Percentiles rank a stretch among this genome's conserved stretches.
Evolutionary conservation across 805 yeast species (phyloP).

Genomic region (Jamesozyma jinghongensis): DNA sequence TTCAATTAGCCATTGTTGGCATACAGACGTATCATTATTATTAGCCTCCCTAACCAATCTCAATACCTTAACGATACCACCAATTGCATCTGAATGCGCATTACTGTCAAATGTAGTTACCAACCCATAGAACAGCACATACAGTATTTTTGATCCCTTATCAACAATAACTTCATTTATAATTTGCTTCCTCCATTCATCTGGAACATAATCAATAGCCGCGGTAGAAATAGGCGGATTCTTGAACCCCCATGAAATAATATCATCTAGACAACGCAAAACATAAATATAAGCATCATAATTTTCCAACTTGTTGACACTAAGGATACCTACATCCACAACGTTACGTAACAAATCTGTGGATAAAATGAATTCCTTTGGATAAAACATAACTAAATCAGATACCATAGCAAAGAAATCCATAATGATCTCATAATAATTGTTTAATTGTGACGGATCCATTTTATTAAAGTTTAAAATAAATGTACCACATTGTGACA

Average conservation of each 20-base stretch:
- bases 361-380: slow-evolving; percentile 28
- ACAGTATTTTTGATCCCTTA: slow-evolving; percentile 48
- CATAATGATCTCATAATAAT: slow-evolving; percentile 55
- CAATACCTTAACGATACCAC: slow-evolving; percentile 56
- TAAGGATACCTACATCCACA: slow-evolving; percentile 45
- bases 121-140: slow-evolving; percentile 53
- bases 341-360: slow-evolving; percentile 41
- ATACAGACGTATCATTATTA: slow-evolving; percentile 31
- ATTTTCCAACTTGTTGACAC: slow-evolving; percentile 50
- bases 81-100: slow-evolving; percentile 63
- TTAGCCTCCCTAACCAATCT: slow-evolving; percentile 42
- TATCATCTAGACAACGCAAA: slow-evolving; percentile 71
- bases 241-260: slow-evolving; percentile 75
- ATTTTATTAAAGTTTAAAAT: slow-evolving; percentile 35
- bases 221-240: slow-evolving; percentile 70
- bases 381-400: slow-evolving; percentile 68
- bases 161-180: slow-evolving; percentile 37
- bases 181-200: slow-evolving; percentile 43
- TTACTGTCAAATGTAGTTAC: slow-evolving; percentile 64
- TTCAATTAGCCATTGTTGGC: slow-evolving; percentile 49
- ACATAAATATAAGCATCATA: slow-evolving; percentile 61
- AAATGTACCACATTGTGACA: slow-evolving; percentile 55
- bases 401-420: slow-evolving; percentile 77
- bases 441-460: slow-evolving; percentile 14
- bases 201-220: slow-evolving; percentile 42